Evolutionary conservation across 1,139 yeast genomes (phyloP).

Genomic region (Sugiyamaella novakii): DNA sequence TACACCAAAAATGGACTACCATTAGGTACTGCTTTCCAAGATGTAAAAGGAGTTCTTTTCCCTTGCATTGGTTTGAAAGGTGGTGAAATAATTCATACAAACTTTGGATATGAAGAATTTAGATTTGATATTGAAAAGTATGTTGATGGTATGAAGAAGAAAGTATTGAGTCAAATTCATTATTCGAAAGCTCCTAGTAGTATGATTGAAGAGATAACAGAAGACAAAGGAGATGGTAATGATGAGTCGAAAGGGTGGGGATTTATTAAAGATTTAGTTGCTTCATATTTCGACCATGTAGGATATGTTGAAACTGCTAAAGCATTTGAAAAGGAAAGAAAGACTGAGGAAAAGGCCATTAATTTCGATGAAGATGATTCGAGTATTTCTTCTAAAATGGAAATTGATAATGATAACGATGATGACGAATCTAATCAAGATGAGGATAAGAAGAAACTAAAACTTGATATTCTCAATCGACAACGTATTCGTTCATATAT

Average conservation of each 20-base stretch:
- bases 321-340: constrained; percentile 54
- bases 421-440: constrained; percentile 26
- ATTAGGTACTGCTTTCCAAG: constrained; percentile 55
- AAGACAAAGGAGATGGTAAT: constrained; percentile 25
- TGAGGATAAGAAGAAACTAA: constrained; percentile 29
- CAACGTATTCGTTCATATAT: constrained; percentile 54
- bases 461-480: constrained; percentile 50
- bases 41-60: constrained; percentile 45
- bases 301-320: constrained; percentile 71
- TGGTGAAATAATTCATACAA: constrained; percentile 58
- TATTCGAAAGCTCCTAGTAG: constrained; percentile 19
- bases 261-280: constrained; percentile 58
- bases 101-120: constrained; percentile 71
- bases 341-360: constrained; percentile 18
- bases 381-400: constrained; percentile 12
- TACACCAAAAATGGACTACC: constrained; percentile 80
- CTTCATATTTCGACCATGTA: constrained; percentile 69
- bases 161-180: constrained; percentile 29
- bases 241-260: constrained; percentile 36
- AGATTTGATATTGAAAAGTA: constrained; percentile 71
- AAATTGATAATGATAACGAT: constrained; percentile 23
- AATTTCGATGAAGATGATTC: constrained; percentile 7
- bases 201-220: constrained; percentile 1
- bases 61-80: constrained; percentile 54
- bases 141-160: constrained; percentile 51